These are phyloP conservation scores for Sanghuangporus baumii DNA, from an alignment of 1,284 basidiomycete species.

Conservation along the genomic window DNA sequence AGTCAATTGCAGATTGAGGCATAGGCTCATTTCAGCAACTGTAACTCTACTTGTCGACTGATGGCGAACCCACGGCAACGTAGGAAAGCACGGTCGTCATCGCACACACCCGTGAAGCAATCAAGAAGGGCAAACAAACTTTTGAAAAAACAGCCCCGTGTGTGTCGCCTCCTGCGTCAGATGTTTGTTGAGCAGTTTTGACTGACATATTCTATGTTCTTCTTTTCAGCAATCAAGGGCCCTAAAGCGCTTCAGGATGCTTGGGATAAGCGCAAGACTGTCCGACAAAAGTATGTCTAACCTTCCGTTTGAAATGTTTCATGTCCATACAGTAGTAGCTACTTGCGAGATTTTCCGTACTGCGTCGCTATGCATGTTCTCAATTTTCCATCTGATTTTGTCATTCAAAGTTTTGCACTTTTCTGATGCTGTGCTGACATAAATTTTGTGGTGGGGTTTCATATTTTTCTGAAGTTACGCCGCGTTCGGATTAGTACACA, in stretches of 20 bases:
- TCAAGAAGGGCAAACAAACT: constrained; percentile 66
- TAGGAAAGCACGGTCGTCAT: constrained; percentile 69
- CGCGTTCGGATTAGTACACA: constrained; percentile 66
- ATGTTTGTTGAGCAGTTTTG: neutral
- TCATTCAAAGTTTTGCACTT: constrained; percentile 10
- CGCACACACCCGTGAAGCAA: constrained; percentile 64
- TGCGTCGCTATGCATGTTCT: neutral
- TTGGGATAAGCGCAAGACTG: constrained; percentile 89
- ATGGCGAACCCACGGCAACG: constrained; percentile 95
- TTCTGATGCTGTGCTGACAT: neutral
- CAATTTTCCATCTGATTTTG: neutral
- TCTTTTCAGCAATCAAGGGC: constrained; percentile 64
- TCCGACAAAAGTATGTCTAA: constrained; percentile 82
- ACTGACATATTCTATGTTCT: neutral
- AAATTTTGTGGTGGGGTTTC: neutral
- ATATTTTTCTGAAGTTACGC: constrained; percentile 57
- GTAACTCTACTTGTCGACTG: neutral
- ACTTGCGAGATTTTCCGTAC: neutral
- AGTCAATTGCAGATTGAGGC: neutral
- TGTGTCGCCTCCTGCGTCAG: constrained; percentile 25
- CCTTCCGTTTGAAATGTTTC: neutral
- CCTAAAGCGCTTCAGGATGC: constrained; percentile 78
- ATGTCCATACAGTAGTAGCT: neutral
- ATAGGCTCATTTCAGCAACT: neutral
- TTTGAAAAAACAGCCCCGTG: constrained; percentile 73